phyloP scores from a whole-genome alignment of 768 basidiomycete genomes.

The Amyloporia xantha region DNA sequence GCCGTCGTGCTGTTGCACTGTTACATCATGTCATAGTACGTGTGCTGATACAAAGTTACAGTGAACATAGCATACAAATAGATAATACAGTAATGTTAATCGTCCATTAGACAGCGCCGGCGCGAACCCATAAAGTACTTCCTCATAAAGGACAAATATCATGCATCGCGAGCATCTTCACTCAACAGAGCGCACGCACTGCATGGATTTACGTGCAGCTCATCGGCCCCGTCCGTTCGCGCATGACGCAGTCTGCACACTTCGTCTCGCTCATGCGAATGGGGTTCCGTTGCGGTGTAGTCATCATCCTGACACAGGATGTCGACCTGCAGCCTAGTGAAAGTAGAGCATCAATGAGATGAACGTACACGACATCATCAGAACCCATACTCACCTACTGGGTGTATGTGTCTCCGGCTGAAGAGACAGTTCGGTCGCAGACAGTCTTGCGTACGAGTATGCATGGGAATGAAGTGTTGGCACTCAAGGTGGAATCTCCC shows the following conservation, averaged over 20 bases:
- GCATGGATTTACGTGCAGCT: conserved; percentile 16
- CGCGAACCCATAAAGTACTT: conserved; percentile 2
- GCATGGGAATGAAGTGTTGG: conserved; percentile 68
- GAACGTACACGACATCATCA: not conserved
- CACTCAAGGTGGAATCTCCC: conserved; percentile 67
- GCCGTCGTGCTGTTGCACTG: no score
- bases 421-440: conserved; percentile 59
- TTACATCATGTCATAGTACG: not conserved
- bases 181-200: not conserved
- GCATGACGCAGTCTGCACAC: conserved; percentile 31
- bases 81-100: conserved; percentile 5
- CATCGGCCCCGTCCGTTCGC: conserved; percentile 20
- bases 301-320: conserved; percentile 59
- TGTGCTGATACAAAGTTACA: conserved; percentile 1
- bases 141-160: not conserved
- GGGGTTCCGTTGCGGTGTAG: conserved; percentile 59
- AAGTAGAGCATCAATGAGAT: not conserved
- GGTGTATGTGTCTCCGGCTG: conserved; percentile 57
- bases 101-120: conserved; percentile 5
- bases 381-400: conserved; percentile 35
- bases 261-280: conserved; percentile 58
- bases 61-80: conserved; percentile 3
- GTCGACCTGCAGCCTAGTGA: conserved; percentile 43
- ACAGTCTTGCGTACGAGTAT: conserved; percentile 64
- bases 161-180: not conserved